Percentiles rank a stretch among this genome's conserved stretches.
These are phyloP conservation scores for Suillus americanus DNA, from an alignment of 768 basidiomycete genomes.

Conservation along the genomic window DNA sequence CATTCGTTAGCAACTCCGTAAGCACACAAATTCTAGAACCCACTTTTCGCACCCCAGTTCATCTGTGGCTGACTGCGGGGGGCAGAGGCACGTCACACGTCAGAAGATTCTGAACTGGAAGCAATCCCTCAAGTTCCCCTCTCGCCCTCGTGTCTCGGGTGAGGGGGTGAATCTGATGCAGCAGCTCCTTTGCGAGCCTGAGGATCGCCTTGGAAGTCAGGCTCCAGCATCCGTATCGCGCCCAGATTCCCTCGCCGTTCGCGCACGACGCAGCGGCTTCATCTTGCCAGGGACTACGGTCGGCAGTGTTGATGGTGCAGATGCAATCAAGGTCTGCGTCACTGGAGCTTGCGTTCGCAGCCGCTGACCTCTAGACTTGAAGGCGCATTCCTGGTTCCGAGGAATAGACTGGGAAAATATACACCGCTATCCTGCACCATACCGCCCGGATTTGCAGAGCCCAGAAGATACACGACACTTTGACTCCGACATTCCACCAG, in stretches of 20 bases:
- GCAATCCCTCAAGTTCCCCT: constrained; percentile 83
- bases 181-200: constrained; percentile 90
- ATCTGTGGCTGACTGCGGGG: constrained; percentile 4
- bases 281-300: constrained; percentile 44
- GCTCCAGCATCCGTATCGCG: constrained; percentile 63
- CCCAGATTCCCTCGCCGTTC: constrained; percentile 75
- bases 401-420: constrained; percentile 91
- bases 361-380: constrained; percentile 20
- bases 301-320: constrained; percentile 77
- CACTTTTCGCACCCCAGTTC: constrained; percentile 8
- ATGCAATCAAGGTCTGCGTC: constrained; percentile 75
- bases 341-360: constrained; percentile 15
- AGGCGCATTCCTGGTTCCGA: constrained; percentile 89
- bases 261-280: constrained; percentile 75
- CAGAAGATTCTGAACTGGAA: constrained; percentile 99
- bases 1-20: constrained; percentile 94
- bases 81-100: constrained; percentile 86
- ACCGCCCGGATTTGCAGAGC: constrained; percentile 77
- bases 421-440: constrained; percentile 82
- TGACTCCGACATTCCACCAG: constrained; percentile 89
- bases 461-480: constrained; percentile 94
- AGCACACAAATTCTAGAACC: constrained; percentile 35
- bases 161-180: constrained; percentile 88
- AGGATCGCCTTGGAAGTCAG: constrained; percentile 88
- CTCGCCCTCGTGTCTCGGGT: constrained; percentile 78